Percentiles rank a stretch among this genome's conserved stretches.
These are phyloP conservation scores for Coemansia sp. DNA, from an alignment of 192 early-diverging fungal genomes.

Conservation along the genomic window DNA sequence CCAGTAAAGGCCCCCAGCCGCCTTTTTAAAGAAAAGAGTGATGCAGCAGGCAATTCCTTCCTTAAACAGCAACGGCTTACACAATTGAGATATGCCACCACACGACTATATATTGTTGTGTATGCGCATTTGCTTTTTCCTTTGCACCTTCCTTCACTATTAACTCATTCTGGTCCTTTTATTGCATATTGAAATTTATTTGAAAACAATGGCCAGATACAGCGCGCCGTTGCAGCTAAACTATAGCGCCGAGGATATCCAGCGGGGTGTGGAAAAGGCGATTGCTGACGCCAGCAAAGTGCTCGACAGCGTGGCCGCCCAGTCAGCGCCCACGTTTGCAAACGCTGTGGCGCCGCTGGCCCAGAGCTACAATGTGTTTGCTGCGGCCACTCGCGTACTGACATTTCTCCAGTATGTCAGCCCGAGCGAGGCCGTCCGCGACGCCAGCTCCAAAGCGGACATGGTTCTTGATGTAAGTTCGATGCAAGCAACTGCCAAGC, in stretches of 20 bases:
- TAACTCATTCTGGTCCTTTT: too few species aligned
- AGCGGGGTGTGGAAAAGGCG: background rate
- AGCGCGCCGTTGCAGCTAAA: background rate
- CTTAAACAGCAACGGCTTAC: too few species aligned
- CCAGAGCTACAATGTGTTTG: background rate
- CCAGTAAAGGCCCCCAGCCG: too few species aligned
- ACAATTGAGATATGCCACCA: too few species aligned
- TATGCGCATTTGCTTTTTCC: background rate
- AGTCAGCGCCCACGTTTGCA: constrained; percentile 1
- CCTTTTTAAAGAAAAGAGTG: too few species aligned
- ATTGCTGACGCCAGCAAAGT: background rate
- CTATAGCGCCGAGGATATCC: background rate
- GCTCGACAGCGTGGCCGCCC: background rate
- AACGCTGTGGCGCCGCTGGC: constrained; percentile 5
- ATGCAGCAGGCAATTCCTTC: too few species aligned
- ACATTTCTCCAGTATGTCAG: constrained; percentile 27
- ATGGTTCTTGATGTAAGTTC: constrained; percentile 34
- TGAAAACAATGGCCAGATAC: background rate
- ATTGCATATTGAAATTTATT: too few species aligned
- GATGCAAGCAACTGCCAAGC: constrained; percentile 1
- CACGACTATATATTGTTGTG: too few species aligned
- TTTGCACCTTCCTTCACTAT: background rate
- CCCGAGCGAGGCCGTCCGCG: constrained; percentile 53
- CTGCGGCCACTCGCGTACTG: background rate
- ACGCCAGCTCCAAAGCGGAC: constrained; percentile 58